Base-by-base conservation (phyloP, 2,329 filamentous ascomycete species). In the Boeremia exigua region DNA sequence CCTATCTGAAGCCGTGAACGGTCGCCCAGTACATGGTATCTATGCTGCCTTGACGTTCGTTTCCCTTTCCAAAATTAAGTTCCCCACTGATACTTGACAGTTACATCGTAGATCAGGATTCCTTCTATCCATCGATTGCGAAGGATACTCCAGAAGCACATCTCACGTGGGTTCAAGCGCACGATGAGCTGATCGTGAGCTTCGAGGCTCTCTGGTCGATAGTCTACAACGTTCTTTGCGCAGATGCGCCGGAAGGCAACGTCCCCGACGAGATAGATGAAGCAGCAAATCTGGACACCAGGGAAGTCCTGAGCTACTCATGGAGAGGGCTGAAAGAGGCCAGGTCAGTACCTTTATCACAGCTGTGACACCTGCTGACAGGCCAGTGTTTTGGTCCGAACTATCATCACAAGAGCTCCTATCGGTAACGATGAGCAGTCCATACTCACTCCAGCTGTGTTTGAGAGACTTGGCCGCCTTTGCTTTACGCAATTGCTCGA, bases 271-370 rank as follows among this genome's bases (percentile, higher is more conserved):
- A 94, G 25, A 74, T 91, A n/a, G 86, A 90, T 48, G 88, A 89
- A 30, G 78, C 85, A 14, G 83, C 88, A 4, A 89, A 88, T 1
- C 81, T 92, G 2, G 88, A 90, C 47, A 92, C 92, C 0, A 98
- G 97, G 70, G 92, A 96, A 66, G 83, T 96, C 15, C 77, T 99
- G 42, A 98, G 94, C 62, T 99, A 95, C 74, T 96, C 92, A 59
- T 99, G 96, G 84, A 86, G 95, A 65, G 91, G 92, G 6, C 82
- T 97, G n/a, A 94, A 96, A 59, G 95, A 99, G 77, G 91, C 93
- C 23, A 96, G 91, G 89, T 92, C 78, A 58, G 77, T 34, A 14
- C 29, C 0, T 9, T 19, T 23, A 37, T 15, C 14, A 29, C 34
- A 14, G 19, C 14, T 29, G n/a, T 6, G 3, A 17, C 10, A 9